A percentile compares a stretch with the other conserved stretches of the same genome.
These are phyloP conservation scores for Cyberlindnera maclurae DNA, from an alignment of 805 yeast genomes.

Conservation along the genomic window DNA sequence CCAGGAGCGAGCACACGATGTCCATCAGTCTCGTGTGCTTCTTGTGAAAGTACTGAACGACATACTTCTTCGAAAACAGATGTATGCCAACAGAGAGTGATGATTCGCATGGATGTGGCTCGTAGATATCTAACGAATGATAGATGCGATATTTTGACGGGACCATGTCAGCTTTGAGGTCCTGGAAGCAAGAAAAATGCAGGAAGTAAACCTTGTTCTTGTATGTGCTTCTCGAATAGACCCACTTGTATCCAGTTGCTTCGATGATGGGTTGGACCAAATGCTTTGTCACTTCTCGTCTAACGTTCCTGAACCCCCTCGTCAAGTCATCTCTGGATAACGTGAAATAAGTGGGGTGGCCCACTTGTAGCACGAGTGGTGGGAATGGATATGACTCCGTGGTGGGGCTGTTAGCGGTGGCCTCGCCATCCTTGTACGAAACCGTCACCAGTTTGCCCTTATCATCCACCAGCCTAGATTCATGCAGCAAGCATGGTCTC, in stretches of 20 bases:
- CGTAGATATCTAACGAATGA: slow-evolving; percentile 5
- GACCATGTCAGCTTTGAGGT: slow-evolving; percentile 14
- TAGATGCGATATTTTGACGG: slow-evolving; percentile 14
- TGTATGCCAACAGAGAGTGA: slow-evolving; percentile 17
- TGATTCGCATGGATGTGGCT: slow-evolving; percentile 16
- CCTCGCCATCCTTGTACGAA: slow-evolving; percentile 15
- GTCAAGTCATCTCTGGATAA: slow-evolving; percentile 15
- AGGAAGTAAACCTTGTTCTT: slow-evolving; percentile 17
- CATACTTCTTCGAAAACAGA: slow-evolving; percentile 17
- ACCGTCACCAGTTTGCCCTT: slow-evolving; percentile 17
- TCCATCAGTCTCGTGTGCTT: slow-evolving; percentile 18
- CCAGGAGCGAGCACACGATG: slow-evolving; percentile 14
- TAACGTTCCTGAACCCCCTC: slow-evolving; percentile 15
- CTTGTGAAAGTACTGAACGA: slow-evolving; percentile 17
- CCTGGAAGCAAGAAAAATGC: slow-evolving; percentile 21
- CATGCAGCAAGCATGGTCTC: slow-evolving; percentile 15
- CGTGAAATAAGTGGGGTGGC: slow-evolving; percentile 16
- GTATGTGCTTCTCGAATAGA: slow-evolving; percentile 16
- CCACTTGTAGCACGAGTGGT: slow-evolving; percentile 12
- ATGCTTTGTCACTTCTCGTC: slow-evolving; percentile 15
- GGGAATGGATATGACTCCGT: slow-evolving; percentile 19
- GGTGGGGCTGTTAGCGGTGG: slow-evolving; percentile 14
- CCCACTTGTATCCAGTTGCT: slow-evolving; percentile 23
- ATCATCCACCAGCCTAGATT: slow-evolving; percentile 18
- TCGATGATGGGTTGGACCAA: slow-evolving; percentile 16